Base-by-base conservation (phyloP, 2,329 filamentous ascomycete species). In the Stylonectria norvegica region DNA sequence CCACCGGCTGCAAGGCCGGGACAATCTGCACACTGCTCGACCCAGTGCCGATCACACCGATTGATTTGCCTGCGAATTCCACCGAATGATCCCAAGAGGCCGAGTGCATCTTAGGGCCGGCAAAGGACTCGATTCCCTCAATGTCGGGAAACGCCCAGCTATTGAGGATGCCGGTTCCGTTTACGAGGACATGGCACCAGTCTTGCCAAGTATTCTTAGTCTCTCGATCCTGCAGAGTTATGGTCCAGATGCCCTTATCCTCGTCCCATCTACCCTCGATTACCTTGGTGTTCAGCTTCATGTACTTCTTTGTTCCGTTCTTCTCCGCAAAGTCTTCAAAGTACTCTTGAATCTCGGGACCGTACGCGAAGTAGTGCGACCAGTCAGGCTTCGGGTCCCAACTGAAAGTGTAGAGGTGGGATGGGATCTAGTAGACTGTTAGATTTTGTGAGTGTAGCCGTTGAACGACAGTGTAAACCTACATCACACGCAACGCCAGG, bases 351-450 rank as follows among this genome's bases (percentile, higher is more conserved):
- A 74, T 47, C 42, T 76, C 72, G 11, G 58, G 53, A 0, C 68
- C 71, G 14, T 59, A 58, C 1, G 67, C 61, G 47, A 75, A 76
- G 40, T 68, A 68, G 37, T 74, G 65, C 50, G 48, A 62, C 56
- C 39, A 58, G 55, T 18, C 64, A 70, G 2, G 78, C 77, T 59
- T 81, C 67, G 53, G 78, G 79, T 3, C 71, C 72, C 11, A 69
- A 75, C 57, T 81, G 75, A 49, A 82, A 74, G 6, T 81, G 64
- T 32, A 79, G 55, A 19, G 78, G 74, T 61, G 81, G 59, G 53
- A 82, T 79, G 25, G 70, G 63, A 53, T 79, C 81, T 41, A 28
- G 8, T 5, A 5, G 6, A 11, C 66, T 66, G 56, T 82, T 76
- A 9, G 30, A 18, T 16, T 10, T 19, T n/a, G 11, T 5, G 4